Percentiles rank a stretch among this genome's conserved stretches.
Conservation (phyloP, 352 stramenopile genomes). For the Phytophthora idaei region DNA sequence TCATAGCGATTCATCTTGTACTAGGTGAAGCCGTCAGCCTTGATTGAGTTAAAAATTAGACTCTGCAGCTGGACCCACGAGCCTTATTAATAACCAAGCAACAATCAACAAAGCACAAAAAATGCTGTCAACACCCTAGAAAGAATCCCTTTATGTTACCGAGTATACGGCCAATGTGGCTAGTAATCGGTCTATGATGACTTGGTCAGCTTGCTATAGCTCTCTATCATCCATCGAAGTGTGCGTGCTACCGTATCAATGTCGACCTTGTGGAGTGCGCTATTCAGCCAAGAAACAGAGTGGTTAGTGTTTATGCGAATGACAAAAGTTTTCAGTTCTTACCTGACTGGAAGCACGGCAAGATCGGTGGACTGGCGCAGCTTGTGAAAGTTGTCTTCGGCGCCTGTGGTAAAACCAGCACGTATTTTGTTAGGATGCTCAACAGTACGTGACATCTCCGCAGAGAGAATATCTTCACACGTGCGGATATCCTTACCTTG, state of each 20-base stretch:
- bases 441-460: background rate
- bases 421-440: background rate
- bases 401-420: slow-evolving; percentile 30
- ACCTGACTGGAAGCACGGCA: slow-evolving; percentile 83
- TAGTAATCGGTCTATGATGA: slow-evolving; percentile 39
- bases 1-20: slow-evolving; percentile 91
- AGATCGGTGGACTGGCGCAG: slow-evolving; percentile 75
- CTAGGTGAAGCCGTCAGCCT: background rate
- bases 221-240: slow-evolving; percentile 76
- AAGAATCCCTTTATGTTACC: slow-evolving; percentile 17
- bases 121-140: background rate
- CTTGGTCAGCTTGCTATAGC: slow-evolving; percentile 63
- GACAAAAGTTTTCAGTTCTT: background rate
- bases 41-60: slow-evolving; percentile 2
- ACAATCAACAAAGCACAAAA: slow-evolving; percentile 5
- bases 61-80: background rate
- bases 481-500: slow-evolving; percentile 36
- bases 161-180: slow-evolving; percentile 2
- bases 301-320: background rate
- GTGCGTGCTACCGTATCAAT: slow-evolving; percentile 81
- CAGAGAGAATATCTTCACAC: background rate
- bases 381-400: slow-evolving; percentile 82
- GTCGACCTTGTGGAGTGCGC: slow-evolving; percentile 87
- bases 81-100: slow-evolving; percentile 26
- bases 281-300: slow-evolving; percentile 20